A percentile compares a stretch with the other conserved stretches of the same genome.
Evolutionary conservation across 1,139 yeast genomes (phyloP).

Genomic region (Starmera stellimalicola): DNA sequence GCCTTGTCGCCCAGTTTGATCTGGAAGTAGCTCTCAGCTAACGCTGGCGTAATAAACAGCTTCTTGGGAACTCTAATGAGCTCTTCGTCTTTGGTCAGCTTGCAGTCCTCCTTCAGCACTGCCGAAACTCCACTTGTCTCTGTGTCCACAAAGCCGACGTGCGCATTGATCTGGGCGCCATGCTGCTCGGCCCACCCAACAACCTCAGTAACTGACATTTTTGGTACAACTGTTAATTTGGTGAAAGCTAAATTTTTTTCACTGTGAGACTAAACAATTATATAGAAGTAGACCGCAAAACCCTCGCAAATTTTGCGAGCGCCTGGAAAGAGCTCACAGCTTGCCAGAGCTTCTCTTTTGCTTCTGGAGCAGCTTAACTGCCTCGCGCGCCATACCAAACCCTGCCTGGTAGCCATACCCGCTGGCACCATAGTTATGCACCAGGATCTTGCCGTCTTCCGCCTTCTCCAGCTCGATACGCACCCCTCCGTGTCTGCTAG

Average conservation of each 20-base stretch:
- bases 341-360: neutral
- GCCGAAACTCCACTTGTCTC: neutral
- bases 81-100: constrained; percentile 3
- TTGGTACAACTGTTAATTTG: neutral
- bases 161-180: neutral
- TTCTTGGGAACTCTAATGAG: constrained; percentile 30
- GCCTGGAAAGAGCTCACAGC: neutral
- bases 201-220: neutral
- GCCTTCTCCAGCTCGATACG: constrained; percentile 44
- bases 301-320: neutral
- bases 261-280: neutral
- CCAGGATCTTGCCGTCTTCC: constrained; percentile 28
- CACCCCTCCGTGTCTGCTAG: constrained; percentile 59
- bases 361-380: constrained; percentile 23
- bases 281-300: no score
- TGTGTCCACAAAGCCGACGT: neutral
- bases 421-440: constrained; percentile 71
- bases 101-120: neutral
- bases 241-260: no score
- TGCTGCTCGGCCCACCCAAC: neutral
- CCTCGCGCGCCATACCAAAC: constrained; percentile 48
- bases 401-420: constrained; percentile 76
- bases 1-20: constrained; percentile 18
- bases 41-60: constrained; percentile 31
- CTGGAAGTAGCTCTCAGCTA: constrained; percentile 35